A percentile compares a stretch with the other conserved stretches of the same genome.
phyloP scores from a whole-genome alignment of 2,329 filamentous ascomycete genomes.

The Fusarium dlaminii region DNA sequence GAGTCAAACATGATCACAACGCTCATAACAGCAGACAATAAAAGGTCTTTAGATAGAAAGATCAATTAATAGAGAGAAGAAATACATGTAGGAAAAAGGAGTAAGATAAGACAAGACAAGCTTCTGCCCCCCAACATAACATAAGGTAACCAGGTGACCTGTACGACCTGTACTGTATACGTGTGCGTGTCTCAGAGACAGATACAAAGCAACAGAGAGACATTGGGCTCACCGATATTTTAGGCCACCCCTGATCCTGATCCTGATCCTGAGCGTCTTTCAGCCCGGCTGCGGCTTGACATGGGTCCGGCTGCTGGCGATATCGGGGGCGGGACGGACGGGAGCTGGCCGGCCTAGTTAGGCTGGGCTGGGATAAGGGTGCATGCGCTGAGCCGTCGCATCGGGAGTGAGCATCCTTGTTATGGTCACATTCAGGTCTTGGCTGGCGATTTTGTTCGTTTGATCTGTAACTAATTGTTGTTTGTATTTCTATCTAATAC shows the following conservation, averaged over 20 bases:
- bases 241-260: conserved; percentile 2
- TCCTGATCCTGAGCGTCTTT: background rate
- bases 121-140: background rate
- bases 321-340: conserved; percentile 26
- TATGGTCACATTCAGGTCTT: background rate
- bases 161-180: conserved; percentile 2
- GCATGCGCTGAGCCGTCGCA: conserved; percentile 1
- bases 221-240: conserved; percentile 30
- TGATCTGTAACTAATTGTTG: background rate
- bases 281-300: conserved; percentile 18
- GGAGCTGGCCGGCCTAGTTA: background rate
- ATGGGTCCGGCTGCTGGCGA: conserved; percentile 24
- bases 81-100: background rate
- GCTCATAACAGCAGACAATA: background rate
- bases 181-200: background rate
- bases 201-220: background rate
- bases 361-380: background rate
- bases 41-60: background rate
- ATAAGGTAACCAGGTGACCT: background rate
- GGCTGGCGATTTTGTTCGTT: background rate
- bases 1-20: conserved; percentile 8
- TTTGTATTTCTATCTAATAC: background rate
- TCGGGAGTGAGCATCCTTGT: background rate
- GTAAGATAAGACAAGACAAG: background rate
- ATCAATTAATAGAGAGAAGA: background rate